phyloP scores from a whole-genome alignment of 2,329 filamentous ascomycete genomes.

The Colletotrichum musicola region DNA sequence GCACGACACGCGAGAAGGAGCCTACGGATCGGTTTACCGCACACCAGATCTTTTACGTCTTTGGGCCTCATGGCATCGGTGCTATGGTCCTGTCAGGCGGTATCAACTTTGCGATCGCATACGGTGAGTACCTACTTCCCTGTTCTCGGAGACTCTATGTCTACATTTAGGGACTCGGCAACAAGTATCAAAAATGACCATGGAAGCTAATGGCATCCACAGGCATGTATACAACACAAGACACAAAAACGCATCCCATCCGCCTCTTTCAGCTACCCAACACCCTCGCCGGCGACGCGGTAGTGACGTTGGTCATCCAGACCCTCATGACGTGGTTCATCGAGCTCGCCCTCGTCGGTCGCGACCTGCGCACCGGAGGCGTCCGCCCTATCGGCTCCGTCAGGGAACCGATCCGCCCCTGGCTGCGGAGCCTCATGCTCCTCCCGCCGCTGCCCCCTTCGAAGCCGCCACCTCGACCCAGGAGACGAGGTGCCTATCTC shows the following conservation, averaged over 20 bases:
- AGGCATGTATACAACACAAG: conserved; percentile 62
- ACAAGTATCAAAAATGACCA: background rate
- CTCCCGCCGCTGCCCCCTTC: conserved; percentile 41
- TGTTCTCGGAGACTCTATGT: background rate
- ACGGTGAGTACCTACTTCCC: conserved; percentile 51
- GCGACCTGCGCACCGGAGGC: conserved; percentile 58
- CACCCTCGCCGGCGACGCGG: conserved; percentile 63
- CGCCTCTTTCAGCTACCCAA: conserved; percentile 64
- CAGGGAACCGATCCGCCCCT: conserved; percentile 48
- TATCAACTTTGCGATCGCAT: conserved; percentile 66
- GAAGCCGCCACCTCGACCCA: conserved; percentile 46
- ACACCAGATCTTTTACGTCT: conserved; percentile 63
- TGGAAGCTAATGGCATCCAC: background rate
- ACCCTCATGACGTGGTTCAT: conserved; percentile 65
- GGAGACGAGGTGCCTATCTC: conserved; percentile 43
- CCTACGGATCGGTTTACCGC: conserved; percentile 56
- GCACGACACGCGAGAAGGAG: conserved; percentile 35
- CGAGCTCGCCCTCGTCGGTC: conserved; percentile 61
- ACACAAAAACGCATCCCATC: conserved; percentile 53
- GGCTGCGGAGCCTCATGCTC: conserved; percentile 60
- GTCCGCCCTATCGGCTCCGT: conserved; percentile 62
- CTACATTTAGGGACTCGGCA: background rate
- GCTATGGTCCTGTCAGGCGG: conserved; percentile 61
- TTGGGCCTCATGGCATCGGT: conserved; percentile 60
- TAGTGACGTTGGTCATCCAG: conserved; percentile 65